Evolutionary conservation across 2,329 filamentous ascomycete species (phyloP).

Genomic region (Neonectria ditissima): DNA sequence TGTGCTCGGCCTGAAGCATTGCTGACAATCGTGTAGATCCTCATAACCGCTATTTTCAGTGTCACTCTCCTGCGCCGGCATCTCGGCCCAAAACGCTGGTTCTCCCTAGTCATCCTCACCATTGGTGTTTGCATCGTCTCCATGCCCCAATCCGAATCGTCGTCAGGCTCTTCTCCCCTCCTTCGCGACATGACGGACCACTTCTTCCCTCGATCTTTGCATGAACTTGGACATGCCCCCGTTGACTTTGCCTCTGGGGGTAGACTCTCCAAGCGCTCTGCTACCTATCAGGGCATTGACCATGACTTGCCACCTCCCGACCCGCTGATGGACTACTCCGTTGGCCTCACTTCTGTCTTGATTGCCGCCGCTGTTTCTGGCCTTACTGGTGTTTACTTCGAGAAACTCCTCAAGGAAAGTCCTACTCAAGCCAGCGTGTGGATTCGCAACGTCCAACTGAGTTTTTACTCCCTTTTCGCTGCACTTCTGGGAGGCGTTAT

Average conservation of each 20-base stretch:
- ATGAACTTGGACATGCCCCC: slow-evolving; percentile 74
- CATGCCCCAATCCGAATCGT: slow-evolving; percentile 71
- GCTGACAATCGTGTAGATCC: slow-evolving; percentile 64
- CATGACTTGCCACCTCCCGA: slow-evolving; percentile 64
- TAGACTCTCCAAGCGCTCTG: slow-evolving; percentile 68
- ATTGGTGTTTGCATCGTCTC: slow-evolving; percentile 88
- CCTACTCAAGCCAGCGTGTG: slow-evolving; percentile 81
- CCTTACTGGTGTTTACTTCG: slow-evolving; percentile 86
- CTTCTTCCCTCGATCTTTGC: slow-evolving; percentile 83
- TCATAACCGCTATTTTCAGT: slow-evolving; percentile 90
- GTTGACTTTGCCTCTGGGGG: slow-evolving; percentile 32
- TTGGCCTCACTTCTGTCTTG: slow-evolving; percentile 83
- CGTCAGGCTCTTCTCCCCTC: slow-evolving; percentile 62
- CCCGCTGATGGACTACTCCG: slow-evolving; percentile 76
- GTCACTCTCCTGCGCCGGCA: slow-evolving; percentile 79
- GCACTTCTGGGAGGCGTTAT: slow-evolving; percentile 88
- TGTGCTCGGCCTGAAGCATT: background rate
- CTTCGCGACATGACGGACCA: slow-evolving; percentile 73
- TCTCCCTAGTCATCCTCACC: slow-evolving; percentile 82
- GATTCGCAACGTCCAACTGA: slow-evolving; percentile 94
- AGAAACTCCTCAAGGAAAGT: slow-evolving; percentile 93
- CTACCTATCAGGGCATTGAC: slow-evolving; percentile 90
- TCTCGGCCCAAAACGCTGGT: slow-evolving; percentile 81
- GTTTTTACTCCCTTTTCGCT: slow-evolving; percentile 93
- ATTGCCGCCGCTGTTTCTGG: slow-evolving; percentile 84